Conservation (phyloP, 805 yeast species). For the Candida caryicola region DNA sequence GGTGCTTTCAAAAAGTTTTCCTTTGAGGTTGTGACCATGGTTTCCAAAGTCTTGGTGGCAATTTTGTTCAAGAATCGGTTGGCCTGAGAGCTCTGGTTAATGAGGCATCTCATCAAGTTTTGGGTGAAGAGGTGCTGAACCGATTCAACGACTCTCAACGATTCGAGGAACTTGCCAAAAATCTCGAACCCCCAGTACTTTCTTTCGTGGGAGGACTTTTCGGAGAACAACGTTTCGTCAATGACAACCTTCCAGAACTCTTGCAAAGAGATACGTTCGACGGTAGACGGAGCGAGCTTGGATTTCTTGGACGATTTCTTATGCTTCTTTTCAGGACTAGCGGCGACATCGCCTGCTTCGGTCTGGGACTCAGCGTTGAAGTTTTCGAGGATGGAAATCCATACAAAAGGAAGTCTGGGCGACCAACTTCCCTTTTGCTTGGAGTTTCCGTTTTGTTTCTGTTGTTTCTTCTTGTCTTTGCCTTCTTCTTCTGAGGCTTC, state of each 20-base stretch:
- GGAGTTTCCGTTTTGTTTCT: conserved; percentile 18
- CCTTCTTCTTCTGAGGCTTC: conserved; percentile 31
- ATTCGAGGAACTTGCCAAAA: conserved; percentile 46
- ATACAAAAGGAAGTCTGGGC: conserved; percentile 72
- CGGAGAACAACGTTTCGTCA: conserved; percentile 77
- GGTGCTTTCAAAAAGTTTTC: conserved; percentile 40
- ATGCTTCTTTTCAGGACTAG: conserved; percentile 34
- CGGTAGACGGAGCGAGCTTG: conserved; percentile 25
- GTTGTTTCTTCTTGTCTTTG: conserved; percentile 16
- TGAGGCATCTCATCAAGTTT: conserved; percentile 67
- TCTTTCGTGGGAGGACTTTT: conserved; percentile 77
- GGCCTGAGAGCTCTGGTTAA: conserved; percentile 69
- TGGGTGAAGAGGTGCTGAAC: conserved; percentile 47
- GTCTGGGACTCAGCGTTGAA: conserved; percentile 18
- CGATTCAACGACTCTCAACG: conserved; percentile 15
- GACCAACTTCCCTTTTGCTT: conserved; percentile 69
- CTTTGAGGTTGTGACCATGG: conserved; percentile 39
- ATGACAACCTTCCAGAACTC: conserved; percentile 81
- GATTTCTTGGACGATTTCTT: conserved; percentile 26
- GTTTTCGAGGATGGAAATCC: conserved; percentile 58
- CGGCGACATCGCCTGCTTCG: conserved; percentile 14
- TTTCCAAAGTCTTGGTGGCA: conserved; percentile 50
- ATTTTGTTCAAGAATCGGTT: conserved; percentile 66
- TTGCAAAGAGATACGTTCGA: conserved; percentile 33
- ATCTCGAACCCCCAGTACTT: conserved; percentile 85